Evolutionary conservation across 169 alveolate species (phyloP).

Genomic region (Eimeria maxima): DNA sequence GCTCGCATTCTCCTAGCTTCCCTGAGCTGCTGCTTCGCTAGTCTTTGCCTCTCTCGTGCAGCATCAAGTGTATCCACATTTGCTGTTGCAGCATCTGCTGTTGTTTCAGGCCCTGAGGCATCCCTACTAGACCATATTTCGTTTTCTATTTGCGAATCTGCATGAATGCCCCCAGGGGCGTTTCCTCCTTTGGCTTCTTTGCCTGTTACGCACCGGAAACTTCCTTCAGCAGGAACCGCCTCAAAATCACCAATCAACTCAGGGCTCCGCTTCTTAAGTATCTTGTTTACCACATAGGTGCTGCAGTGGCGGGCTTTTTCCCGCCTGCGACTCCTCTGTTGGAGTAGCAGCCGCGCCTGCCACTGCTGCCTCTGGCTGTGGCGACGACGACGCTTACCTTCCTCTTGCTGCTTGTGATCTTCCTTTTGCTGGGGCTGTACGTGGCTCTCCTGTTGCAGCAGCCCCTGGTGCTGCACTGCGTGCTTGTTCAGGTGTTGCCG

Average conservation of each 20-base stretch:
- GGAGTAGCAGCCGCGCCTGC: slow-evolving; percentile 34
- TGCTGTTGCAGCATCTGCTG: background rate
- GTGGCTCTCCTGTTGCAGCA: background rate
- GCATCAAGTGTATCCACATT: background rate
- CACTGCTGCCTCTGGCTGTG: slow-evolving; percentile 39
- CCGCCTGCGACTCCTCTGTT: slow-evolving; percentile 10
- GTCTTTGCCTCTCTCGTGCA: background rate
- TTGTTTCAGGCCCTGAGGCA: background rate
- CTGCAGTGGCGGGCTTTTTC: slow-evolving; percentile 15
- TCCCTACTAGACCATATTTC: background rate
- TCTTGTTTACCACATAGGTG: background rate
- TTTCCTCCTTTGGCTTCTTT: background rate
- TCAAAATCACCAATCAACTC: background rate
- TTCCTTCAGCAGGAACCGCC: background rate
- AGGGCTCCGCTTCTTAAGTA: background rate
- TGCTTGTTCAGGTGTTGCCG: background rate
- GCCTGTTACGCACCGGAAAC: background rate
- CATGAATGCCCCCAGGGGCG: background rate
- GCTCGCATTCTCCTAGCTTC: slow-evolving; percentile 53
- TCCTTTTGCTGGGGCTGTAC: slow-evolving; percentile 30
- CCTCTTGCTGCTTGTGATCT: background rate
- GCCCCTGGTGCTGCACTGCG: background rate
- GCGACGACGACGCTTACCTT: background rate
- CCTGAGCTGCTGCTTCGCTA: slow-evolving; percentile 6
- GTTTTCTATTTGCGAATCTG: background rate